Percentiles rank a stretch among this genome's conserved stretches.
Conservation (phyloP, 2,329 filamentous ascomycete species). For the Cephalotrichum gorgonifer region DNA sequence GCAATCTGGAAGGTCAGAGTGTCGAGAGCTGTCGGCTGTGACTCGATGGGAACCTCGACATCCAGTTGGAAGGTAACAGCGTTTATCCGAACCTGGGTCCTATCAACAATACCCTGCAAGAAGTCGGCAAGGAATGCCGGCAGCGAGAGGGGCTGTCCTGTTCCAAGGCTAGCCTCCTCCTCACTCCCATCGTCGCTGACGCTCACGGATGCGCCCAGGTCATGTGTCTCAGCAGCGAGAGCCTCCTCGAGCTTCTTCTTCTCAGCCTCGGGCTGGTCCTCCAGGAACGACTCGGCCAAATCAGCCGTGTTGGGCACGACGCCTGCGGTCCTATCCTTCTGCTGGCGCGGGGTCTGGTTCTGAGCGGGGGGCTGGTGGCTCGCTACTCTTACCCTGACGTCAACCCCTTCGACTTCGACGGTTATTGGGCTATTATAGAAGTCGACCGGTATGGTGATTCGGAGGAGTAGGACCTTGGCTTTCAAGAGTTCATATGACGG, state of each 20-base stretch:
- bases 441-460: conserved; percentile 77
- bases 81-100: conserved; percentile 55
- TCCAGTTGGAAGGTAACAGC: conserved; percentile 58
- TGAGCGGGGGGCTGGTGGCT: neutral
- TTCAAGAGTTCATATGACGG: conserved; percentile 58
- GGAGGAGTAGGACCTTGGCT: conserved; percentile 66
- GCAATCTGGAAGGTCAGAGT: conserved; percentile 54
- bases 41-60: conserved; percentile 42
- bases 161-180: conserved; percentile 53
- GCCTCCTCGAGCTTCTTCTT: conserved; percentile 59
- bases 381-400: conserved; percentile 53
- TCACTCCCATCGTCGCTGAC: conserved; percentile 53
- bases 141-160: conserved; percentile 58
- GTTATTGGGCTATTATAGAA: conserved; percentile 76
- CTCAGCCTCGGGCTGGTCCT: conserved; percentile 57
- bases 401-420: conserved; percentile 72
- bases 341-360: conserved; percentile 11
- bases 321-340: conserved; percentile 14
- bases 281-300: conserved; percentile 68
- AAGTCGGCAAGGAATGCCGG: conserved; percentile 63
- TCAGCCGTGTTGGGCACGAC: conserved; percentile 59
- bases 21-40: conserved; percentile 31
- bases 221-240: conserved; percentile 50
- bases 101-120: conserved; percentile 63
- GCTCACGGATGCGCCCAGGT: conserved; percentile 49